Base-by-base conservation (phyloP, 169 alveolate genomes). In the Plasmodium fragile region DNA sequence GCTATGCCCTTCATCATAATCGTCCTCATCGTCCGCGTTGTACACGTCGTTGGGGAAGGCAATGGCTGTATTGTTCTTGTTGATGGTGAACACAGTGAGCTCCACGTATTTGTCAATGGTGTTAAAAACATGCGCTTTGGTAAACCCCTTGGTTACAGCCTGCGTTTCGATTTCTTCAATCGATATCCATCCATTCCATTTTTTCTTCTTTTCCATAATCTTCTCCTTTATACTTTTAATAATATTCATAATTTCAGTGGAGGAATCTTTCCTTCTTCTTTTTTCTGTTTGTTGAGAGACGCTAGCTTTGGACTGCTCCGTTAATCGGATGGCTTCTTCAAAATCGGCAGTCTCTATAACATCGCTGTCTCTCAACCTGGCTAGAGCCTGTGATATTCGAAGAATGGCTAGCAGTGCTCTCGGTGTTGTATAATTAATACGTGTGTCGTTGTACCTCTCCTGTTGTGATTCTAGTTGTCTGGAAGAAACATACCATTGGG, bases 351-450 rank as follows among this genome's bases (percentile, higher is more conserved):
- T 93, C 53, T 95, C 97, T 1, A 99, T 99, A 18, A 79, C 95
- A 82, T 98, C 98, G 78, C 99, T 97, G 94, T 97, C 97, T 85
- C 99, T 97, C 78, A 99, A 81, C 91, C 99, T 97, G n/a, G 99
- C 99, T 92, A 98, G 87, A 34, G 98, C 98, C 85, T 98, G 98
- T 16, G 99, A 96, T n/a, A 99, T 95, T 72, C 99, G 97, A 52
- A 99, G 96, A 36, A 98, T 97, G 41, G 99, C 99, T 73, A 99
- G 95, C 16, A 99, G 96, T n/a, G 99, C 97, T 96, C 99, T 97
- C 18, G 99, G 99, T 4, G 99, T 99, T 11, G 99, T 98, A 96
- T 98, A 98, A 82, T 97, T 98, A 83, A 97, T 96, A 69, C 99
- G 92, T 36, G 96, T 95, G 32, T 96, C 99, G 78, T 96, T 96